These are phyloP conservation scores for Eragrostis curvula DNA, from an alignment of 176 grass and related monocot species.

Conservation along the genomic window DNA sequence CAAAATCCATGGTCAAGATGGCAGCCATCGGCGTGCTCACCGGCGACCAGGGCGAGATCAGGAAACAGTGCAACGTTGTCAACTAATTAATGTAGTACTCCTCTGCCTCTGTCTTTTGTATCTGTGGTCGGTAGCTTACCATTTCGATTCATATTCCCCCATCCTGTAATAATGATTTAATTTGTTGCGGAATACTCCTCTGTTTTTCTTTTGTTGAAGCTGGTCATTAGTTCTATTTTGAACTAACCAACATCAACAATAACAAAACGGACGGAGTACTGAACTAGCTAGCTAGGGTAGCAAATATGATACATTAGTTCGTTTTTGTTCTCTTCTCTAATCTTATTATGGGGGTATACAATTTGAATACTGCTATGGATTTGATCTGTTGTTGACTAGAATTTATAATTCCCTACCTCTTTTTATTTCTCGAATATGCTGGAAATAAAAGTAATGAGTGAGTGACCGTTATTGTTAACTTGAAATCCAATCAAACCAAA, in stretches of 20 bases:
- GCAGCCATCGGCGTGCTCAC: slow-evolving; percentile 58
- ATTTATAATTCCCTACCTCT: too few relatives aligned
- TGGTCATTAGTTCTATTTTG: too few relatives aligned
- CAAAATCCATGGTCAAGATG: slow-evolving; percentile 69
- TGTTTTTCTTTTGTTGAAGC: too few relatives aligned
- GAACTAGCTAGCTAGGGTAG: not conserved
- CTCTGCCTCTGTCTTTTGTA: not conserved
- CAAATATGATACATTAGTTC: not conserved
- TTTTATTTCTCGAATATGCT: too few relatives aligned
- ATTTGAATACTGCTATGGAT: not conserved
- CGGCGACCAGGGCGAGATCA: slow-evolving; percentile 59
- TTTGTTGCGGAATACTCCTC: not conserved
- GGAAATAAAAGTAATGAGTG: too few relatives aligned
- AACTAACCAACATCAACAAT: too few relatives aligned
- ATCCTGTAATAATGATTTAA: not conserved
- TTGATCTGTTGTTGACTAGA: not conserved
- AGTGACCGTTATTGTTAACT: too few relatives aligned
- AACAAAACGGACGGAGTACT: not conserved
- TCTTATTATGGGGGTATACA: not conserved
- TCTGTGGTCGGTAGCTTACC: not conserved
- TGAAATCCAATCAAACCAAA: too few relatives aligned
- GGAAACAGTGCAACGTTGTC: slow-evolving; percentile 58
- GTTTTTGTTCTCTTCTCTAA: not conserved
- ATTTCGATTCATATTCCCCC: not conserved
- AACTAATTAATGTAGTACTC: slow-evolving; percentile 28